A percentile compares a stretch with the other conserved stretches of the same genome.
Conservation (phyloP, 495 filamentous ascomycete genomes). For the Aspergillus saccharolyticus region DNA sequence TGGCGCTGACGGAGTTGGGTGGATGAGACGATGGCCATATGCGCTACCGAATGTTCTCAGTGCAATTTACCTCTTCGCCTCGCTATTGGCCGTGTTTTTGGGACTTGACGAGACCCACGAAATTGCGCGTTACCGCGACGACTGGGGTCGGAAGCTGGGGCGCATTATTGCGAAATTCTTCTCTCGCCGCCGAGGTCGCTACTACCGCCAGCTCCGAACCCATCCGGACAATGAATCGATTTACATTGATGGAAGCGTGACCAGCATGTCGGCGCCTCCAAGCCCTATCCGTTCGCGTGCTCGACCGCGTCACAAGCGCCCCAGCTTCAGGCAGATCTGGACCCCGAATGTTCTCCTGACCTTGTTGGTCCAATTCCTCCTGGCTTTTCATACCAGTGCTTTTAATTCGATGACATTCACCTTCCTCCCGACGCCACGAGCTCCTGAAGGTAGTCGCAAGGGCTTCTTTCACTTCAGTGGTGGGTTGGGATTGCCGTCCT, state of each 20-base stretch:
- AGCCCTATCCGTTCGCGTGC: conserved; percentile 21
- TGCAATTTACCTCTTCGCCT: conserved; percentile 48
- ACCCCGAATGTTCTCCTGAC: conserved; percentile 58
- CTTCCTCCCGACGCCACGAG: conserved; percentile 62
- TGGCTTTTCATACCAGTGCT: conserved; percentile 69
- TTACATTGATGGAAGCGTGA: conserved; percentile 27
- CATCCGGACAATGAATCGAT: conserved; percentile 28
- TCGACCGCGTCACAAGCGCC: conserved; percentile 25
- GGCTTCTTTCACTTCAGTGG: conserved; percentile 63
- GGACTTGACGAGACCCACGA: conserved; percentile 60
- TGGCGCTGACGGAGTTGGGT: conserved; percentile 49
- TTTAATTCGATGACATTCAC: conserved; percentile 72
- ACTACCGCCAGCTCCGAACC: conserved; percentile 28
- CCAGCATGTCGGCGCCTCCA: conserved; percentile 26
- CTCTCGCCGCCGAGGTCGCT: conserved; percentile 17
- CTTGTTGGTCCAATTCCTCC: conserved; percentile 57
- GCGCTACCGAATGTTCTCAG: conserved; percentile 58
- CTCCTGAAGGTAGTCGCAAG: conserved; percentile 39
- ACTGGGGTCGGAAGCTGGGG: conserved; percentile 48
- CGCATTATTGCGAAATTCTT: conserved; percentile 35
- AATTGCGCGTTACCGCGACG: conserved; percentile 36
- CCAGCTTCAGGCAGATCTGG: conserved; percentile 56
- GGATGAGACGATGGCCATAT: conserved; percentile 60
- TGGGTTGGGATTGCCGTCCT: conserved; percentile 64
- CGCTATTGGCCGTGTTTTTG: conserved; percentile 46